Evolutionary conservation across 352 stramenopile genomes (phyloP), one percentile per base, ranked within the genome.

Genomic region (Phytophthora pisi): DNA sequence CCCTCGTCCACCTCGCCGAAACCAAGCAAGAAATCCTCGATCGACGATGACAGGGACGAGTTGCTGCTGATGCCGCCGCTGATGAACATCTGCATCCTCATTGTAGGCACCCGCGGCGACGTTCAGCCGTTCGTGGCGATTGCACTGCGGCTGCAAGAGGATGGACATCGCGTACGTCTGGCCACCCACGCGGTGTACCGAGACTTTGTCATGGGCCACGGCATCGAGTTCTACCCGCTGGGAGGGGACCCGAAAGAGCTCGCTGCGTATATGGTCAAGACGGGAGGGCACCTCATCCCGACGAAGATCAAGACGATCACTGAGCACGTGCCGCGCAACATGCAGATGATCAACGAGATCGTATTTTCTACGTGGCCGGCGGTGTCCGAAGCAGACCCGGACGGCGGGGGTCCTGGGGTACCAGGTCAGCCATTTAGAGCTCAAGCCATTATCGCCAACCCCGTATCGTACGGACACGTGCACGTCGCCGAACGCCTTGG

Each of bases 391-490:
- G 46, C 77, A 8, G 89, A 97, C 57, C 91, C 92, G 0, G 77
- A 96, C 9, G 83, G 75, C 13, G 58, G 68, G 9, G 81, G 77
- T 15, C 57, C 67, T 3, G 78, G 77, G 2, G 46, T 81, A 10
- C 74, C 51, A 24, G 75, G 74, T 9, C 31, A 47, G n/a, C 77
- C 82, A 2, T 98, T 98, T 62, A 79, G 84, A 40, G 91, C 92
- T 0, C 76, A 98, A 61, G 91, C 91, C n/a, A 97, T 98, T 52
- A 98, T 98, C 72, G 87, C 90, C 15, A 98, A 98, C 68, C 93
- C 94, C 0, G 89, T 96, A 1, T 89, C 81, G 50, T 96, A 97
- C 46, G 93, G 89, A 10, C 93, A 98, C 69, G 80, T 97, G 34
- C 92, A 98, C 64, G 91, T 97, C 3, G 92, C 92, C 5, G 93